Evolutionary conservation across 768 basidiomycete species (phyloP).

Genomic region (Rhizopogon sp.): DNA sequence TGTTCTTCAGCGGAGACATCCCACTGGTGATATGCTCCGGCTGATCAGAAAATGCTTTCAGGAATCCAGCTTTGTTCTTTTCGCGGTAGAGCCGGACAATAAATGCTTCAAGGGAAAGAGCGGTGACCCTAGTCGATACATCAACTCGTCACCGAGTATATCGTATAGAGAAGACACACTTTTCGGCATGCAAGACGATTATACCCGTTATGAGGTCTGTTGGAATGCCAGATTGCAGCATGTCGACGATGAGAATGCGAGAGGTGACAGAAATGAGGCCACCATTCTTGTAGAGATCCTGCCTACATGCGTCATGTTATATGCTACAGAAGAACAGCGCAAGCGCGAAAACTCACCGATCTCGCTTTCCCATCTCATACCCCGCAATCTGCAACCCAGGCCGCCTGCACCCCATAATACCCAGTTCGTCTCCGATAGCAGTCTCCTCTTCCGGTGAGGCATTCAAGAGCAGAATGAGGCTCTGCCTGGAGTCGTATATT

Average conservation of each 20-base stretch:
- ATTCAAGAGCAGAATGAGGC: conserved; percentile 80
- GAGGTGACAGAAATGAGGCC: conserved; percentile 91
- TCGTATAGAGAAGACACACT: conserved; percentile 37
- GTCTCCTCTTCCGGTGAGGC: conserved; percentile 83
- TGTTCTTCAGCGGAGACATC: conserved; percentile 84
- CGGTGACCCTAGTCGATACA: conserved; percentile 59
- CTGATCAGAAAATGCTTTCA: conserved; percentile 97
- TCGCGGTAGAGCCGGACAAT: conserved; percentile 88
- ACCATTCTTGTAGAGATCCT: conserved; percentile 81
- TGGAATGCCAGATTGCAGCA: conserved; percentile 84
- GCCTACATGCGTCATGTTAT: conserved; percentile 39
- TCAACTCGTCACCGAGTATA: background rate
- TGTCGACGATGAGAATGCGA: conserved; percentile 91
- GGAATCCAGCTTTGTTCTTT: conserved; percentile 83
- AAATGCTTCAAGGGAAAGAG: conserved; percentile 85
- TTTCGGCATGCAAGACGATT: conserved; percentile 87
- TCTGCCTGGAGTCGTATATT: conserved; percentile 85
- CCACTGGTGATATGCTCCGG: conserved; percentile 94
- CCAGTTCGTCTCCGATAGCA: conserved; percentile 88
- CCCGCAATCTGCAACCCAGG: conserved; percentile 81
- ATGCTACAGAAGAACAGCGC: background rate
- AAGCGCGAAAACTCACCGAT: conserved; percentile 51
- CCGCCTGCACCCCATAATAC: conserved; percentile 84
- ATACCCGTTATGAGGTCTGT: conserved; percentile 85
- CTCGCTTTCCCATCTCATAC: conserved; percentile 75